phyloP scores from a whole-genome alignment of 2,329 filamentous ascomycete species.

The Emmonsiellopsis sp. region DNA sequence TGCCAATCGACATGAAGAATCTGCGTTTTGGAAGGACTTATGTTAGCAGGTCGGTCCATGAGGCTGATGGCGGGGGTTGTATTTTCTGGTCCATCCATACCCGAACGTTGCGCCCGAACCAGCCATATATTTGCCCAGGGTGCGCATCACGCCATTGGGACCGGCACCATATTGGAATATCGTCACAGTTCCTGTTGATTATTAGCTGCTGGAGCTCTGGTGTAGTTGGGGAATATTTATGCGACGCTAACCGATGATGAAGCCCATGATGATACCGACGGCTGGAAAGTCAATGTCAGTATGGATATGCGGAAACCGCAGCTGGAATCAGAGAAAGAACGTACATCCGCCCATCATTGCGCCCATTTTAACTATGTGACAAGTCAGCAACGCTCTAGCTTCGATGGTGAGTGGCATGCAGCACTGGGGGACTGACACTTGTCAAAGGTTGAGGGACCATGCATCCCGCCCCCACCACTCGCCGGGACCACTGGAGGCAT shows the following conservation, averaged over 20 bases:
- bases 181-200: conserved; percentile 64
- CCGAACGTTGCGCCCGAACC: conserved; percentile 93
- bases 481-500: conserved; percentile 52
- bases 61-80: background rate
- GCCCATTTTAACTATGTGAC: conserved; percentile 78
- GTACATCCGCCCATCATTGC: conserved; percentile 97
- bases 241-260: conserved; percentile 71
- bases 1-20: conserved; percentile 99
- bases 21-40: conserved; percentile 24
- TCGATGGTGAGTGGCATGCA: conserved; percentile 21
- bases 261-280: conserved; percentile 92
- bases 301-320: background rate
- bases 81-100: conserved; percentile 41
- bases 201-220: conserved; percentile 14
- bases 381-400: conserved; percentile 15
- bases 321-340: conserved; percentile 29
- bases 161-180: conserved; percentile 94
- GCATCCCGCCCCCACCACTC: conserved; percentile 34
- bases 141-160: conserved; percentile 86
- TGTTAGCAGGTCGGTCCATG: conserved; percentile 25
- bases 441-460: conserved; percentile 59
- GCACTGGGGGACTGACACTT: conserved; percentile 47
- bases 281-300: conserved; percentile 43
- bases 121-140: conserved; percentile 91
- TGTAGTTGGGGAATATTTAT: background rate